A percentile compares a stretch with the other conserved stretches of the same genome.
These are phyloP conservation scores for Solanum ossicruentum DNA, from an alignment of 257 asterid genomes.

Conservation along the genomic window DNA sequence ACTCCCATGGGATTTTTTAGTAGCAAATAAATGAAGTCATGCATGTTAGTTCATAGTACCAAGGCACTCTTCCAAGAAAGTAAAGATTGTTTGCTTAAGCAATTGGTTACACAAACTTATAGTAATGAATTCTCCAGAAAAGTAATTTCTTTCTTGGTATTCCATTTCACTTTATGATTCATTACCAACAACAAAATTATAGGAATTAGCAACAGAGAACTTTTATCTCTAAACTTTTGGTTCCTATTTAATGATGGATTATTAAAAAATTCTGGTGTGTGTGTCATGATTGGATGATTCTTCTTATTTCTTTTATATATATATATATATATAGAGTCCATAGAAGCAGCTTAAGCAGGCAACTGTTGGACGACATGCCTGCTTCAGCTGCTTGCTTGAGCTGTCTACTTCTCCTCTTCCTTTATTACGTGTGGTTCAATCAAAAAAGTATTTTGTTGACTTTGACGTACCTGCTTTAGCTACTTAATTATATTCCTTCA, in stretches of 20 bases:
- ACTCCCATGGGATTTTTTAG: not conserved
- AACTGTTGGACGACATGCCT: no score
- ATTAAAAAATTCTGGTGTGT: not conserved
- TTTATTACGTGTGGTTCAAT: no score
- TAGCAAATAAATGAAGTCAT: not conserved
- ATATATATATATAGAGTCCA: no score
- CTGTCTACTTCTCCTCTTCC: no score
- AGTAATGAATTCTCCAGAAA: not conserved
- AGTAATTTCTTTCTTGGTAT: not conserved
- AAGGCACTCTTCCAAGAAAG: not conserved
- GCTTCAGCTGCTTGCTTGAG: no score
- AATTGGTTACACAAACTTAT: not conserved
- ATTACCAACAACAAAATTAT: not conserved
- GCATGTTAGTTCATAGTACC: not conserved
- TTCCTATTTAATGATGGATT: not conserved
- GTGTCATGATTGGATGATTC: not conserved
- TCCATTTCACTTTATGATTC: not conserved
- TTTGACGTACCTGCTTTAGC: no score
- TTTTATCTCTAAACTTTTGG: not conserved
- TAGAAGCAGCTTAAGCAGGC: no score
- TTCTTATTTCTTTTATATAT: not conserved
- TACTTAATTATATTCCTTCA: no score
- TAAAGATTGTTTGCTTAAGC: not conserved
- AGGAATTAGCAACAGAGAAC: not conserved
- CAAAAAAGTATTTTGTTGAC: no score